Evolutionary conservation across 2,329 filamentous ascomycete species (phyloP), one percentile per base, ranked within the genome.

Genomic region (Ceratocystis destructans): DNA sequence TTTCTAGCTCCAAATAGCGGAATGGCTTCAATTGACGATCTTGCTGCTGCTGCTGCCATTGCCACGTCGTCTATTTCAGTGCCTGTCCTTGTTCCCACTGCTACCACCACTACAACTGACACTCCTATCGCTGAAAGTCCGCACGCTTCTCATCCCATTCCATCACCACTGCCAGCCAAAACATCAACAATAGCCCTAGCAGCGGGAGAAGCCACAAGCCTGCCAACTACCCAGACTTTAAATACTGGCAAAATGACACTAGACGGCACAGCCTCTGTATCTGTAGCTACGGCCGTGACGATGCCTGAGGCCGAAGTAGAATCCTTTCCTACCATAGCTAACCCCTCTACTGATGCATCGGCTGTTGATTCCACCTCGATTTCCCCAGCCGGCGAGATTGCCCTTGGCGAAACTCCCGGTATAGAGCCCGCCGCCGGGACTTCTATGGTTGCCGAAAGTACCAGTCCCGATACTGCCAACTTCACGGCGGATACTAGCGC

Each of bases 1-100:
- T 48, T 63, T 33, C 15, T n/a, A 10, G 37, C 25, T 33, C 5
- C n/a, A n/a, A 37, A 10, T 63, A 10, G 22, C 17, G 53, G 59
- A 63, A 77, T 80, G 78, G 73, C 78, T 44, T 81, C 79, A 5
- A 80, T 80, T 68, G 80, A 79, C 70, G 79, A 81, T 66, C 75
- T 80, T 46, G 79, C 79, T 22, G 77, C 77, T 22, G 77, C 77
- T 22, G 79, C 78, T 62, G 79, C 79, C 44, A 79, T 79, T 28
- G 77, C 77, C 57, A 75, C 75, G 45, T 76, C 77, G 10, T 75
- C 74, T 33, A 41, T 46, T 65, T 28, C 64, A 50, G 61, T 33
- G 33, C 64, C 55, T 50, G 44, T n/a, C 71, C 71, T 64, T 72
- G 71, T 61, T 71, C 71, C 69, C 70, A 44, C 67, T 71, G 72